Evolutionary conservation across 2,329 filamentous ascomycete genomes (phyloP).

Genomic region (Ilyonectria destructans): DNA sequence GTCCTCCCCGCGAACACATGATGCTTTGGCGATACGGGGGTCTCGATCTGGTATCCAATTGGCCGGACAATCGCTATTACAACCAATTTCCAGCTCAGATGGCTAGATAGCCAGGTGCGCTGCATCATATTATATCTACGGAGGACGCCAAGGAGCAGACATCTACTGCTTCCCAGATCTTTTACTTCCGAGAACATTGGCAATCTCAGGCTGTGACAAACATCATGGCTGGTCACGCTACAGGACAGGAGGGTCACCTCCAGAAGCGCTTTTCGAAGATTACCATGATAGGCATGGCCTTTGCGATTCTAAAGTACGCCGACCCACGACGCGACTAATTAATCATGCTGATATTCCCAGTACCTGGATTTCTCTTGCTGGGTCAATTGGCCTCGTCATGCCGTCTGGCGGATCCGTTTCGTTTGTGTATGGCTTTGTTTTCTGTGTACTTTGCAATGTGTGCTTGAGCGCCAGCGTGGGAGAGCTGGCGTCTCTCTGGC

Average conservation of each 20-base stretch:
- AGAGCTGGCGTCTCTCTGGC: constrained; percentile 43
- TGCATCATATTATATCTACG: neutral
- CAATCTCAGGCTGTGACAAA: neutral
- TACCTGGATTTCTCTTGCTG: constrained; percentile 58
- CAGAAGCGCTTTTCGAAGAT: constrained; percentile 45
- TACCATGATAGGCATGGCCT: constrained; percentile 55
- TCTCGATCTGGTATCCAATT: neutral
- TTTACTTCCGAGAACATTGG: neutral
- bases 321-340: neutral
- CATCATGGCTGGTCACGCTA: constrained; percentile 29
- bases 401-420: constrained; percentile 59
- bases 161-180: neutral
- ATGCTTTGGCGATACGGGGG: constrained; percentile 5
- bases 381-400: constrained; percentile 60
- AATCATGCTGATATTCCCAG: constrained; percentile 31
- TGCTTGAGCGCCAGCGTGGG: constrained; percentile 41
- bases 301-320: constrained; percentile 61
- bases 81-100: neutral
- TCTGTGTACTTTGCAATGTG: constrained; percentile 42
- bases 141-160: neutral
- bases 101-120: neutral
- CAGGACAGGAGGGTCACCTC: constrained; percentile 37
- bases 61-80: neutral
- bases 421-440: constrained; percentile 61
- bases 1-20: constrained; percentile 33